These are phyloP conservation scores for Tuber calosporum DNA, from an alignment of 495 filamentous ascomycete species.

Conservation along the genomic window DNA sequence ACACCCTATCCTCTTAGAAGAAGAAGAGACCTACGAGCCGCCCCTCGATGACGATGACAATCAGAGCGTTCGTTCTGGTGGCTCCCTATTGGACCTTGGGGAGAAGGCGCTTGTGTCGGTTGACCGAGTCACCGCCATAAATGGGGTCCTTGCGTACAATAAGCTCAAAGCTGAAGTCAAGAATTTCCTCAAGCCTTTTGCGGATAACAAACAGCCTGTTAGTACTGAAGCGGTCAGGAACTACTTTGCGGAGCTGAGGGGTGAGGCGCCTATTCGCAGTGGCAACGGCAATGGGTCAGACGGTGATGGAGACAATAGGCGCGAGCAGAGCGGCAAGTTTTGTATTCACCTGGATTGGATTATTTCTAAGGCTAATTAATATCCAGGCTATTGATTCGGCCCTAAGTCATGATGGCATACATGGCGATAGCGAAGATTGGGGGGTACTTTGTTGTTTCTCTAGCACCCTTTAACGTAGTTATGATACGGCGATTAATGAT, in stretches of 20 bases:
- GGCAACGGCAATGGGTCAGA: slow-evolving; percentile 46
- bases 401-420: neutral
- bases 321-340: slow-evolving; percentile 53
- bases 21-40: slow-evolving; percentile 87
- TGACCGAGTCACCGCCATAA: slow-evolving; percentile 85
- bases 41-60: slow-evolving; percentile 61
- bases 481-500: neutral
- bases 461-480: neutral
- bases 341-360: neutral
- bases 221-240: slow-evolving; percentile 90
- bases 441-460: neutral
- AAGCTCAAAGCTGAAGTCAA: slow-evolving; percentile 89
- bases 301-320: slow-evolving; percentile 47
- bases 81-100: slow-evolving; percentile 77
- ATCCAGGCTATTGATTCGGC: slow-evolving; percentile 17
- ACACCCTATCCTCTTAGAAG: slow-evolving; percentile 76
- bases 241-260: slow-evolving; percentile 88
- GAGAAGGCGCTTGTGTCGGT: slow-evolving; percentile 83
- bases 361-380: neutral
- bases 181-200: slow-evolving; percentile 84
- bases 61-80: slow-evolving; percentile 53
- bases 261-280: slow-evolving; percentile 60
- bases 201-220: slow-evolving; percentile 76
- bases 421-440: neutral
- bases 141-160: slow-evolving; percentile 96